Conservation (phyloP, 2,329 filamentous ascomycete species). For the Colletotrichum cordylinicola region DNA sequence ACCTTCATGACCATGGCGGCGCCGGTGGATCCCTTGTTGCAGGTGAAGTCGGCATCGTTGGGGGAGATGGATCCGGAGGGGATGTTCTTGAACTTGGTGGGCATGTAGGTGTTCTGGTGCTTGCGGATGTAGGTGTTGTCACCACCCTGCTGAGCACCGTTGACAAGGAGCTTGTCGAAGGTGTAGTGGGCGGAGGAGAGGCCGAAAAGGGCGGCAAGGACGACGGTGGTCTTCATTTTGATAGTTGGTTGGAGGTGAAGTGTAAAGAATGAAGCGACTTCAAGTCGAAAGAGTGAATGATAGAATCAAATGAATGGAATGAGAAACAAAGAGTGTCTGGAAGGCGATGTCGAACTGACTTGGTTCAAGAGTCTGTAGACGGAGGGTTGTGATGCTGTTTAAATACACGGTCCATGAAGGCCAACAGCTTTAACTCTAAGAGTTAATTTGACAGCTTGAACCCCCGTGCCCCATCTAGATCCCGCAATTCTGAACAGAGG, state of each 20-base stretch:
- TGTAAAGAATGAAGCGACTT: constrained; percentile 10
- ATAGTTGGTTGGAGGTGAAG: not conserved
- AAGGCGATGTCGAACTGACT: not conserved
- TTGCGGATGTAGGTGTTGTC: constrained; percentile 25
- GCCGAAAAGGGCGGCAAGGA: constrained; percentile 9
- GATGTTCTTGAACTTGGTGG: constrained; percentile 20
- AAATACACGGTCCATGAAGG: constrained; percentile 20
- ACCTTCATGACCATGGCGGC: constrained; percentile 15
- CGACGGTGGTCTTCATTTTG: constrained; percentile 10
- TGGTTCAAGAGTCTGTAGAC: not conserved
- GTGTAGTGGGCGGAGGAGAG: constrained; percentile 27
- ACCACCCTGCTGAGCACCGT: constrained; percentile 23
- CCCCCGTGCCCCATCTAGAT: not conserved
- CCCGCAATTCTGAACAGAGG: not conserved
- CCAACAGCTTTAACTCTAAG: constrained; percentile 23
- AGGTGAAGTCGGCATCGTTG: constrained; percentile 16
- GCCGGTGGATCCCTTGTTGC: constrained; percentile 12
- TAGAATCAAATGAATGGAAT: not conserved
- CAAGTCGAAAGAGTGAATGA: constrained; percentile 3
- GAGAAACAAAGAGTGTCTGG: not conserved
- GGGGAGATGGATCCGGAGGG: constrained; percentile 12
- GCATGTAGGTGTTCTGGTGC: constrained; percentile 23
- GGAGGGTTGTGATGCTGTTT: not conserved
- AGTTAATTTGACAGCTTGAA: not conserved
- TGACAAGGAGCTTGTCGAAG: constrained; percentile 27